A percentile compares a stretch with the other conserved stretches of the same genome.
Evolutionary conservation across 129 eudicot species (phyloP).

Genomic region (Escallonia herrerae): DNA sequence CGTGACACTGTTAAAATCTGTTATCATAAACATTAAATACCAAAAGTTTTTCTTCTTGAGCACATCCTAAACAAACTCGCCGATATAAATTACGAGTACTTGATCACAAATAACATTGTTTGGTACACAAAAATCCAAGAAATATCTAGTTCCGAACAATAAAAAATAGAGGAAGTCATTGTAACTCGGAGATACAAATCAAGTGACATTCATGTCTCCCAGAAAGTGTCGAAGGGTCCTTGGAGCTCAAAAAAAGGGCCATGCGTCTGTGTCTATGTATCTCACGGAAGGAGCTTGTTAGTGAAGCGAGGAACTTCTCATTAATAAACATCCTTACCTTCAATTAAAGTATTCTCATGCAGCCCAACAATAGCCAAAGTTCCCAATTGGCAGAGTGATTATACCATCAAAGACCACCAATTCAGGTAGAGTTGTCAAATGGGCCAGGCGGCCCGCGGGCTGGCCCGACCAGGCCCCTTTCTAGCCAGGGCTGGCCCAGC

Average conservation of each 20-base stretch:
- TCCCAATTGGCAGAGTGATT: background rate
- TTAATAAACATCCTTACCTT: background rate
- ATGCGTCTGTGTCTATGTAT: background rate
- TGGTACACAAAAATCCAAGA: background rate
- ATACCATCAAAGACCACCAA: background rate
- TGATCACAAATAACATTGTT: background rate
- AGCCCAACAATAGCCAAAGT: background rate
- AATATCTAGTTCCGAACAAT: too few species aligned
- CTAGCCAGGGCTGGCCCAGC: too few species aligned
- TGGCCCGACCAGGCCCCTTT: too few species aligned
- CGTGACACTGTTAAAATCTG: too few species aligned
- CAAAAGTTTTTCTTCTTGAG: too few species aligned
- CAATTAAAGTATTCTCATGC: background rate
- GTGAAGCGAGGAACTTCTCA: background rate
- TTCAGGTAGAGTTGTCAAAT: too few species aligned
- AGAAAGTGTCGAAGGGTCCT: background rate
- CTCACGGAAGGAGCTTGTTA: background rate
- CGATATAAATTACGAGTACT: too few species aligned
- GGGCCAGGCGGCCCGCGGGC: too few species aligned
- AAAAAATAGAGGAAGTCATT: background rate
- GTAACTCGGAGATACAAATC: background rate
- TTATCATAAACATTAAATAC: too few species aligned
- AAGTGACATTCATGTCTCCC: background rate
- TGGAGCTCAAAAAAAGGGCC: background rate
- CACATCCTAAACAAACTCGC: too few species aligned